A percentile compares a stretch with the other conserved stretches of the same genome.
Conservation (phyloP, 768 basidiomycete genomes). For the Imleria badia region DNA sequence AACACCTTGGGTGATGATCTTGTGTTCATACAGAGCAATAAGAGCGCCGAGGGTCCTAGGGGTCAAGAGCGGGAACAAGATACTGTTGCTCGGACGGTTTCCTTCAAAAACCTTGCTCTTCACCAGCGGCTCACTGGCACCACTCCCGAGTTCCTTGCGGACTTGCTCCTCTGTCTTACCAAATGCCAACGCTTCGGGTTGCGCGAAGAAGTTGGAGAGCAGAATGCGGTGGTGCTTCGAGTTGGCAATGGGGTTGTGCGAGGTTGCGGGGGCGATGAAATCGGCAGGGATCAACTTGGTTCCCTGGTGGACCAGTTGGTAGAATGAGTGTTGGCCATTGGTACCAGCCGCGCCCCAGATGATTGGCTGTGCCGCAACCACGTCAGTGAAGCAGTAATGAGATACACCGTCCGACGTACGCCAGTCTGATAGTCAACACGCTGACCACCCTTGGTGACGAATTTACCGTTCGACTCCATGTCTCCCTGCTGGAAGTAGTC, state of each 20-base stretch:
- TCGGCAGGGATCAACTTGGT: slow-evolving; percentile 91
- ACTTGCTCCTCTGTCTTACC: slow-evolving; percentile 96
- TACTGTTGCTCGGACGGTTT: slow-evolving; percentile 94
- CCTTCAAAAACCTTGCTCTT: slow-evolving; percentile 99
- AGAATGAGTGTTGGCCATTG: slow-evolving; percentile 99
- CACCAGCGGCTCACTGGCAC: slow-evolving; percentile 78
- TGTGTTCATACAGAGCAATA: slow-evolving; percentile 95
- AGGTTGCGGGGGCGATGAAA: slow-evolving; percentile 86
- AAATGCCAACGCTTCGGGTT: slow-evolving; percentile 96
- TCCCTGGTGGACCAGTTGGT: slow-evolving; percentile 94
- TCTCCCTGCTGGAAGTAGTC: slow-evolving; percentile 99
- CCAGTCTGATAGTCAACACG: slow-evolving; percentile 97
- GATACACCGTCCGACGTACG: slow-evolving; percentile 45
- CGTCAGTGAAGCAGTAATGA: neutral
- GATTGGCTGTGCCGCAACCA: slow-evolving; percentile 64
- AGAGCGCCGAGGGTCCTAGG: slow-evolving; percentile 86
- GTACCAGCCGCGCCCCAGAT: slow-evolving; percentile 99
- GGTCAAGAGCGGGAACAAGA: slow-evolving; percentile 91
- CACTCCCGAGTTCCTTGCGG: slow-evolving; percentile 59
- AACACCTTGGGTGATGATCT: slow-evolving; percentile 97
- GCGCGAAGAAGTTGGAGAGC: slow-evolving; percentile 97
- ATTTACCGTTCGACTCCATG: slow-evolving; percentile 99
- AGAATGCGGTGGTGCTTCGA: slow-evolving; percentile 98
- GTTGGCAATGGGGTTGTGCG: slow-evolving; percentile 82
- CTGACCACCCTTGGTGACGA: slow-evolving; percentile 88